These are phyloP conservation scores for Brassica rapa DNA, from an alignment of 345 rosid genomes.

Conservation along the genomic window DNA sequence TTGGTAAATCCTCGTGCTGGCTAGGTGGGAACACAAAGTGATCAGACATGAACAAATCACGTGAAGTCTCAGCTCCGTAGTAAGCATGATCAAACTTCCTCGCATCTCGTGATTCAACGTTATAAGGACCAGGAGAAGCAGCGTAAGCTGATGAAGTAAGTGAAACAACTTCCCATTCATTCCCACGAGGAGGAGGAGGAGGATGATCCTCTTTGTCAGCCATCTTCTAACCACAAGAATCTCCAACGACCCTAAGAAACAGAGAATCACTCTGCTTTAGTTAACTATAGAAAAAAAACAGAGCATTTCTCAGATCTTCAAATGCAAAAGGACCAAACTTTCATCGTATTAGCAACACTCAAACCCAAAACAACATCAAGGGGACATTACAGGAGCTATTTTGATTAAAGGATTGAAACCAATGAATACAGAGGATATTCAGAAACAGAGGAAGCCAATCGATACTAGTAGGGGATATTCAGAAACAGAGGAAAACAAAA, in stretches of 20 bases:
- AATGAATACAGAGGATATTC: too few species aligned
- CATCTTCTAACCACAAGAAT: conserved; percentile 46
- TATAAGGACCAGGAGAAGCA: conserved; percentile 79
- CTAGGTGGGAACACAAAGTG: conserved; percentile 81
- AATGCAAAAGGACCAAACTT: background rate
- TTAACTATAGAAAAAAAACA: background rate
- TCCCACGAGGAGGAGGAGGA: conserved; percentile 45
- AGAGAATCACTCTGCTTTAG: background rate
- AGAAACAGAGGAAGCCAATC: background rate
- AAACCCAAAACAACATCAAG: conserved; percentile 4
- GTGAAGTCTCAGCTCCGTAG: conserved; percentile 59
- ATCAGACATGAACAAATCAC: conserved; percentile 66
- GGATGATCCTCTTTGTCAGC: conserved; percentile 49
- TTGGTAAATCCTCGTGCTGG: conserved; percentile 65
- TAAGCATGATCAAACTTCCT: conserved; percentile 36
- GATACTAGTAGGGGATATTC: background rate
- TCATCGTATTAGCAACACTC: background rate
- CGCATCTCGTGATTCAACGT: conserved; percentile 47
- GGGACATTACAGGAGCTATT: conserved; percentile 1
- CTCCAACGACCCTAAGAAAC: background rate
- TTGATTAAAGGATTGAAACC: background rate
- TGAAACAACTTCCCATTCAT: conserved; percentile 95
- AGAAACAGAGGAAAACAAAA: conserved; percentile 11
- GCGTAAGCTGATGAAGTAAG: conserved; percentile 93
- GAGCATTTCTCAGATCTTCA: background rate